Conservation (phyloP, 116 monocot genomes). For the Trichopus zeylanicus region DNA sequence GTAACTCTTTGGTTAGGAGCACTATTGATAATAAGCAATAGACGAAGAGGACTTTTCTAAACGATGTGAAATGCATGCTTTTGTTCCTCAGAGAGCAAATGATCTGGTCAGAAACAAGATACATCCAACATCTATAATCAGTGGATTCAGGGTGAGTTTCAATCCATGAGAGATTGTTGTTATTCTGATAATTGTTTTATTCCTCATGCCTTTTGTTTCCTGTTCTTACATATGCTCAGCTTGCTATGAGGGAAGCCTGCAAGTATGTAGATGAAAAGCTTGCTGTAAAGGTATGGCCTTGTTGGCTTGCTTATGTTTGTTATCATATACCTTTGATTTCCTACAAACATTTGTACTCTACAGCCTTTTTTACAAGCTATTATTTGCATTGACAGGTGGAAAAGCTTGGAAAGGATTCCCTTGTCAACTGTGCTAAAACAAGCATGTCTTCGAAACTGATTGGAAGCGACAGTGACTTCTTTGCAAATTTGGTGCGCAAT, state of each 20-base stretch:
- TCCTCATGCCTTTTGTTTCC: background rate
- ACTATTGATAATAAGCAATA: too few relatives aligned
- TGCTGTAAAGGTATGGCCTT: conserved; percentile 58
- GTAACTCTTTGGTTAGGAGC: too few relatives aligned
- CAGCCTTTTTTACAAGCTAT: background rate
- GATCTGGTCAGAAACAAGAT: conserved; percentile 97
- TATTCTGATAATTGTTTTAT: background rate
- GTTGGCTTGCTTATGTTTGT: background rate
- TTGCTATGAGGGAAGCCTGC: conserved; percentile 97
- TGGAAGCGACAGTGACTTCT: conserved; percentile 82
- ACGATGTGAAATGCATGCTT: background rate
- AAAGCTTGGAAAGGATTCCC: conserved; percentile 90
- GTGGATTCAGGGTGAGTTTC: conserved; percentile 77
- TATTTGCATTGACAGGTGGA: conserved; percentile 58
- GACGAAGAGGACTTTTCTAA: too few relatives aligned
- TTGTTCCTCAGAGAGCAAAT: conserved; percentile 77
- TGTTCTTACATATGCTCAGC: conserved; percentile 24
- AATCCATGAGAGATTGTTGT: conserved; percentile 1
- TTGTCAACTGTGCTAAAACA: conserved; percentile 95
- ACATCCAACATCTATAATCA: conserved; percentile 90
- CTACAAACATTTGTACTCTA: background rate
- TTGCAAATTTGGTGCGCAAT: conserved; percentile 70
- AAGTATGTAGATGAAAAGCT: conserved; percentile 94
- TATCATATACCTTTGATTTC: background rate
- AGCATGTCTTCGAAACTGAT: conserved; percentile 99